Percentiles rank a stretch among this genome's conserved stretches.
These are phyloP conservation scores for Leccinum huronense DNA, from an alignment of 1,284 basidiomycete species.

Conservation along the genomic window DNA sequence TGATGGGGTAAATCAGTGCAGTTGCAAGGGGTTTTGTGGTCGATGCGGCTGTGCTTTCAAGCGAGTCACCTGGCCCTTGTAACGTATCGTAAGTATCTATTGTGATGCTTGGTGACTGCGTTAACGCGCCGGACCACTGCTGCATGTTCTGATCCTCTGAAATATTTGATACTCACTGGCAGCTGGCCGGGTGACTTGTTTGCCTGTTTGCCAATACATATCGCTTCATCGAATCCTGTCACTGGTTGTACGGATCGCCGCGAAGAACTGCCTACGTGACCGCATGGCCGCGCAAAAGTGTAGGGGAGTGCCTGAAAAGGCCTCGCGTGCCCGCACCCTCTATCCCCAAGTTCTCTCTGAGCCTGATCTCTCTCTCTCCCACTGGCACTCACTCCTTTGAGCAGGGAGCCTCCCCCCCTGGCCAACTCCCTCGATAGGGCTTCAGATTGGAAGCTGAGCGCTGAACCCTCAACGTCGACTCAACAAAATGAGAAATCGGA, in stretches of 20 bases:
- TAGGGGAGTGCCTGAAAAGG: not conserved
- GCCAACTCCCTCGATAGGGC: not conserved
- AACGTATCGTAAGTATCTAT: not conserved
- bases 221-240: too few species aligned
- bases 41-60: not conserved
- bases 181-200: too few species aligned
- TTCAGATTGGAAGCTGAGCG: too few species aligned
- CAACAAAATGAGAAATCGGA: too few species aligned
- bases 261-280: too few species aligned
- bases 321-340: not conserved
- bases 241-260: too few species aligned
- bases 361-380: not conserved
- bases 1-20: not conserved
- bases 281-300: not conserved
- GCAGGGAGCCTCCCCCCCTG: not conserved
- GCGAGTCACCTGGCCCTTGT: not conserved
- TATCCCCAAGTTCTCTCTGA: not conserved
- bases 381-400: not conserved
- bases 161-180: too few species aligned
- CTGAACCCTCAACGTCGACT: too few species aligned
- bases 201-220: too few species aligned
- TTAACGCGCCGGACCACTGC: too few species aligned
- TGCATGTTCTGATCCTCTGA: too few species aligned
- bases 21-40: not conserved
- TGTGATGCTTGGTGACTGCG: not conserved